Percentiles rank a stretch among this genome's conserved stretches.
Conservation (phyloP, 2,329 filamentous ascomycete genomes). For the Neurospora crassa region DNA sequence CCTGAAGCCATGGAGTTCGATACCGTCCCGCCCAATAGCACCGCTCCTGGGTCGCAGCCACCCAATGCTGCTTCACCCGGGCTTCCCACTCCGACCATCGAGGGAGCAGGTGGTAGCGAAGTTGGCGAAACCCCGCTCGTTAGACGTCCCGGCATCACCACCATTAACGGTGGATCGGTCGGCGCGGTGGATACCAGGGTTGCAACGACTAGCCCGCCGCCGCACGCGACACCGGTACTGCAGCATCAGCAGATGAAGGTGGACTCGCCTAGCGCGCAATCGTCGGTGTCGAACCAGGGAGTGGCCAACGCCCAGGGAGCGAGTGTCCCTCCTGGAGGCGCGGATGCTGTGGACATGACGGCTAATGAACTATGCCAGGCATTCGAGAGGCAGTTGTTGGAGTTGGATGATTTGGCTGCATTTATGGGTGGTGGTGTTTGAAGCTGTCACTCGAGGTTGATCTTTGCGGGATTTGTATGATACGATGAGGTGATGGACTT, state of each 20-base stretch:
- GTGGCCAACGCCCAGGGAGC: background rate
- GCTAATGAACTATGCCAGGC: slow-evolving; percentile 47
- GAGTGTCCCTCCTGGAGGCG: slow-evolving; percentile 14
- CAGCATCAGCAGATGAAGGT: slow-evolving; percentile 16
- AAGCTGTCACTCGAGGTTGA: slow-evolving; percentile 10
- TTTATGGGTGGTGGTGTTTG: slow-evolving; percentile 55
- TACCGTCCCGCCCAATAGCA: slow-evolving; percentile 25
- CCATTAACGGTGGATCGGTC: slow-evolving; percentile 48
- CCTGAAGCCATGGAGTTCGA: slow-evolving; percentile 51
- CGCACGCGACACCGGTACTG: background rate
- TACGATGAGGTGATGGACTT: background rate
- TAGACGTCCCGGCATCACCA: slow-evolving; percentile 45
- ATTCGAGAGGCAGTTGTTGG: slow-evolving; percentile 50
- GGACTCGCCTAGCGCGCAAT: slow-evolving; percentile 24
- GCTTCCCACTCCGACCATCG: slow-evolving; percentile 18
- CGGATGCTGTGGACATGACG: slow-evolving; percentile 40
- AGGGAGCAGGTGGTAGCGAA: slow-evolving; percentile 12
- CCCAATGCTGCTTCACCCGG: background rate
- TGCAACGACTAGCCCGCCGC: slow-evolving; percentile 32
- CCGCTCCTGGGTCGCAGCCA: slow-evolving; percentile 20
- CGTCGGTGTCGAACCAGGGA: slow-evolving; percentile 17
- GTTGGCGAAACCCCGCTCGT: slow-evolving; percentile 42
- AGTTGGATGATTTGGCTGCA: slow-evolving; percentile 50
- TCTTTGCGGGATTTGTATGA: background rate
- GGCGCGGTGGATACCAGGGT: slow-evolving; percentile 33